Base-by-base conservation (phyloP, 1,284 basidiomycete genomes). In the Austropuccinia psidii region DNA sequence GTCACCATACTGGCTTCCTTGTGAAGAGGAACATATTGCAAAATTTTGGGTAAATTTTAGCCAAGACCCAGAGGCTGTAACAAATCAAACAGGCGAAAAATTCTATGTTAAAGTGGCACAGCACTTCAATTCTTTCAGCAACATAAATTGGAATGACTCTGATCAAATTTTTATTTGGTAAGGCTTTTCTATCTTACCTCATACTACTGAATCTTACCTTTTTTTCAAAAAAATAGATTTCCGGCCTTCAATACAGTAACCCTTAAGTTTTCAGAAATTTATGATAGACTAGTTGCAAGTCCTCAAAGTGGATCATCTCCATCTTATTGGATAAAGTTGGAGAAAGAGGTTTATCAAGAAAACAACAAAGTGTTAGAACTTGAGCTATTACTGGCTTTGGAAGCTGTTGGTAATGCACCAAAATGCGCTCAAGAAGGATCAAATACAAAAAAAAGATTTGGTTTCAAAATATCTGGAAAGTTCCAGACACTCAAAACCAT, bases 361-460 rank as follows among this genome's bases (percentile, higher is more conserved):
- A 35, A 61, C 13, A 61, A 21, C 33, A 39, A 39, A n/a, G 58
- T 35, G 6, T 39, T 41, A 13, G 37, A 19, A n/a, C 43, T 61
- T 39, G 43, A 61, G 37, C 37, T 41, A 13, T 35, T 41, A 61
- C 37, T 61, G 19, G 58, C 58, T 24, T 61, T 35, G 58, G 3
- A 61, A 39, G 43, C 17, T 6, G 24, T 61, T 19, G 43, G 58
- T 24, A 21, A 61, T 39, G 58, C 58, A 24, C 37, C 58, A n/a
- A 61, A 61, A 41, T 61, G 58, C 37, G 24, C 39, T 41, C 58
- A 61, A 31, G 58, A 61, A n/a, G n/a, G n/a, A n/a, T n/a, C n/a
- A n/a, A n/a, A n/a, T n/a, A n/a, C n/a, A n/a, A n/a, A n/a, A n/a
- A n/a, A n/a, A n/a, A n/a, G n/a, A n/a, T n/a, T n/a, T n/a, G n/a